Percentiles rank a stretch among this genome's conserved stretches.
Evolutionary conservation across 116 monocot species (phyloP).

Genomic region (Dioscorea cayenensis): DNA sequence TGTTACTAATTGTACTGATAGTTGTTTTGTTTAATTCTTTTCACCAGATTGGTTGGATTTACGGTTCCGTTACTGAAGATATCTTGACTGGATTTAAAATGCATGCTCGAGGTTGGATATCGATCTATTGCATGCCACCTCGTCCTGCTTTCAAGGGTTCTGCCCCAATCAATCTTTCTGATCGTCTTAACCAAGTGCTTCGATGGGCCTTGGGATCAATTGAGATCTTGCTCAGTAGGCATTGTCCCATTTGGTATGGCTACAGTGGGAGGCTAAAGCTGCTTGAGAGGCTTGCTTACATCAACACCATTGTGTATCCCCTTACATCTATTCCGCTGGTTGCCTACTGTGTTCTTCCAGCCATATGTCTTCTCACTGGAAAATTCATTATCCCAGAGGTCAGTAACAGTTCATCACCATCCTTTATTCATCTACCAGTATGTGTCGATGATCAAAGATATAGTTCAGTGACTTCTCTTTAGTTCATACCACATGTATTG

Average conservation of each 20-base stretch:
- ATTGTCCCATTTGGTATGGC: constrained; percentile 79
- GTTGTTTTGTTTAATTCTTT: constrained; percentile 1
- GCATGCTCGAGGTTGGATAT: constrained; percentile 73
- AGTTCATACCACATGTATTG: too few relatives aligned
- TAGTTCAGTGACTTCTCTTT: too few relatives aligned
- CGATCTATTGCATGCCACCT: constrained; percentile 77
- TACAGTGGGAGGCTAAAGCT: constrained; percentile 61
- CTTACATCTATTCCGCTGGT: constrained; percentile 61
- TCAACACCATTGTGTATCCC: constrained; percentile 75
- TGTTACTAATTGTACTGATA: too few relatives aligned
- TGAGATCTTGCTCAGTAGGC: constrained; percentile 68
- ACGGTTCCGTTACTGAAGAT: constrained; percentile 75
- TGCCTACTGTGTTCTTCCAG: constrained; percentile 66
- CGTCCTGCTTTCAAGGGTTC: constrained; percentile 68
- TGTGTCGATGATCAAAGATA: too few relatives aligned
- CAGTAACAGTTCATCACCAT: constrained; percentile 4
- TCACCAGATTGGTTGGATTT: constrained; percentile 72
- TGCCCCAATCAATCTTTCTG: constrained; percentile 72
- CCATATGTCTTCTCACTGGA: constrained; percentile 63
- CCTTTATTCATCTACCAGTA: neutral
- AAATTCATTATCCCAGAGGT: constrained; percentile 79
- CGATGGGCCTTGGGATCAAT: constrained; percentile 72
- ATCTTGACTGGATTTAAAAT: constrained; percentile 77
- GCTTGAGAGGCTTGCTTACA: constrained; percentile 62
- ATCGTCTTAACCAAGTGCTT: constrained; percentile 72